These are phyloP conservation scores for Fusarium sambucinum DNA, from an alignment of 2,329 filamentous ascomycete genomes.

Conservation along the genomic window DNA sequence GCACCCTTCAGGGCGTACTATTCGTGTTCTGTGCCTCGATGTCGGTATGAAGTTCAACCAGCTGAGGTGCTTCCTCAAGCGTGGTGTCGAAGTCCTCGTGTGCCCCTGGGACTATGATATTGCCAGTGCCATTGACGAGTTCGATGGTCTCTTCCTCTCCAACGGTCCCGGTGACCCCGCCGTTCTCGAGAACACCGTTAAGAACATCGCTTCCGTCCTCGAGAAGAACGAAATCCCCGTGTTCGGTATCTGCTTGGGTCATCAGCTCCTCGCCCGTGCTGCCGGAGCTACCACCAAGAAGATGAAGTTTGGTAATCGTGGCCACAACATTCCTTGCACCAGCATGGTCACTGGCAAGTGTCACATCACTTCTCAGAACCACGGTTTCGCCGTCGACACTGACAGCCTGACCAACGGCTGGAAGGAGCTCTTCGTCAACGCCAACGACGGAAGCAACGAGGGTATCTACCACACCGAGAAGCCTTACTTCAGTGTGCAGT, in stretches of 20 bases:
- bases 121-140: slow-evolving; percentile 81
- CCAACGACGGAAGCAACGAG: slow-evolving; percentile 98
- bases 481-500: slow-evolving; percentile 99
- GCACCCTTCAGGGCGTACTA: slow-evolving; percentile 86
- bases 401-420: slow-evolving; percentile 80
- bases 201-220: slow-evolving; percentile 81
- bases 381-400: slow-evolving; percentile 93
- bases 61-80: slow-evolving; percentile 88
- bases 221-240: slow-evolving; percentile 85
- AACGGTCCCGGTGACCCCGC: slow-evolving; percentile 97
- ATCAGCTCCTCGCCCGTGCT: slow-evolving; percentile 90
- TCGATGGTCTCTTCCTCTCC: slow-evolving; percentile 96
- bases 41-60: slow-evolving; percentile 99
- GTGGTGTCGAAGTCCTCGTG: slow-evolving; percentile 93
- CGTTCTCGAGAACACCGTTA: slow-evolving; percentile 81
- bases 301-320: slow-evolving; percentile 99
- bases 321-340: slow-evolving; percentile 98
- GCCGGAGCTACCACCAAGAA: slow-evolving; percentile 88
- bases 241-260: slow-evolving; percentile 96
- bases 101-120: slow-evolving; percentile 98
- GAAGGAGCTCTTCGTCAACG: slow-evolving; percentile 96
- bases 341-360: slow-evolving; percentile 95
- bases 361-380: slow-evolving; percentile 99
- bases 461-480: slow-evolving; percentile 88
- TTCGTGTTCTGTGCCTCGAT: slow-evolving; percentile 93